Base-by-base conservation (phyloP, 2,329 filamentous ascomycete genomes). In the Keithomyces neogunnii region DNA sequence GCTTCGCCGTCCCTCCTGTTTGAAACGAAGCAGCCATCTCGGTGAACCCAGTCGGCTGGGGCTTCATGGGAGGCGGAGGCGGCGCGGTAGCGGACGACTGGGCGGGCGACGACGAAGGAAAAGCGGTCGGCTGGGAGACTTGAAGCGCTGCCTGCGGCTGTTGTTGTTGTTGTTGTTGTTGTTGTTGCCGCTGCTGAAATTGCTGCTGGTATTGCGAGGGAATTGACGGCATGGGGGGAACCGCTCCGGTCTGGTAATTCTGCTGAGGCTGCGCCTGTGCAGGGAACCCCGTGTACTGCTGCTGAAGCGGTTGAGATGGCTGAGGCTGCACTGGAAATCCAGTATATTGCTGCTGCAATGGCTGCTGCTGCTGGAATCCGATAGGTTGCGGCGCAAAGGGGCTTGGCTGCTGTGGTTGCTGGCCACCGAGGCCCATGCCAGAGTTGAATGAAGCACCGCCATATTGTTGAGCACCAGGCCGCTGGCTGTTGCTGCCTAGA, bases 401-500 rank as follows among this genome's bases (percentile, higher is more conserved):
- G 55, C 73, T 69, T 48, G 72, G 75, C 59, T 80, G 78, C 61
- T 78, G 77, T 57, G 67, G 72, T 42, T 56, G 55, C 50, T 54
- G 55, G 76, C 55, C 76, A 72, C 64, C 71, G 68, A 59, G 75
- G 28, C 47, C 49, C 76, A 72, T 75, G 80, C 59, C 81, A 82
- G 63, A 78, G 82, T 62, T 80, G 40, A 56, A 56, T 3, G 55
- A 51, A 2, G n/a, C n/a, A 3, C 31, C 47, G 19, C 62, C 64
- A 61, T 65, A 66, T 53, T 69, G 82, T 57, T 76, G 76, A 57
- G 81, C 80, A 50, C 82, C 82, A 47, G 86, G 87, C 54, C 84
- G 86, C 67, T 86, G 81, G 74, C 78, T 86, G 66, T 85, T 89
- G 68, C 78, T 81, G 70, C 89, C 89, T 63, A 95, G 73, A 70